Percentiles rank a stretch among this genome's conserved stretches.
These are phyloP conservation scores for Lecanicillium sp. DNA, from an alignment of 2,329 filamentous ascomycete species.

Conservation along the genomic window DNA sequence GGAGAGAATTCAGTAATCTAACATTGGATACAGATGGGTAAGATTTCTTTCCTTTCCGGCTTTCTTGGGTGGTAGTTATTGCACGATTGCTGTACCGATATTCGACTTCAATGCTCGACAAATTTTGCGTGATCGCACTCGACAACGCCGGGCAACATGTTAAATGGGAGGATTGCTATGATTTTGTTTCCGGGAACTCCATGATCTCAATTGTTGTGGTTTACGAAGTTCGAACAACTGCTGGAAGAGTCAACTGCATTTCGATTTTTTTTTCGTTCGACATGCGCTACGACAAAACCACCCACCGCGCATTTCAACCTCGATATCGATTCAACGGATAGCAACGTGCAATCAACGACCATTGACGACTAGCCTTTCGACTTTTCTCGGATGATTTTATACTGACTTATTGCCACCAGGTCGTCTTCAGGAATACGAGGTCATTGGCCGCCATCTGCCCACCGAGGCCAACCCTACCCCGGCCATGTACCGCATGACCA, in stretches of 20 bases:
- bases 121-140: background rate
- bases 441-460: conserved; percentile 99
- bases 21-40: conserved; percentile 50
- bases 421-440: conserved; percentile 99
- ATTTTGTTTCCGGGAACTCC: too few species aligned
- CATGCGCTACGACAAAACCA: too few species aligned
- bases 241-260: too few species aligned
- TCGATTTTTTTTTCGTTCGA: too few species aligned
- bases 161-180: too few species aligned
- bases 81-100: background rate
- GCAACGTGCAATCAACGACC: conserved; percentile 4
- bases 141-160: too few species aligned
- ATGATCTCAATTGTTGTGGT: too few species aligned
- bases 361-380: background rate
- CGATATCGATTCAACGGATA: conserved; percentile 1
- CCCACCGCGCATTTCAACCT: too few species aligned
- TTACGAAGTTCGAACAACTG: too few species aligned
- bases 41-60: conserved; percentile 25
- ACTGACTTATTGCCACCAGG: conserved; percentile 47
- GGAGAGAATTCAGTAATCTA: conserved; percentile 20
- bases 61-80: background rate
- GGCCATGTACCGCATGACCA: conserved; percentile 99
- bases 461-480: conserved; percentile 94
- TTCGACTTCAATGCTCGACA: background rate
- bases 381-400: conserved; percentile 3